phyloP scores from a whole-genome alignment of 2,329 filamentous ascomycete species.

The Aspergillus spinulosporus region DNA sequence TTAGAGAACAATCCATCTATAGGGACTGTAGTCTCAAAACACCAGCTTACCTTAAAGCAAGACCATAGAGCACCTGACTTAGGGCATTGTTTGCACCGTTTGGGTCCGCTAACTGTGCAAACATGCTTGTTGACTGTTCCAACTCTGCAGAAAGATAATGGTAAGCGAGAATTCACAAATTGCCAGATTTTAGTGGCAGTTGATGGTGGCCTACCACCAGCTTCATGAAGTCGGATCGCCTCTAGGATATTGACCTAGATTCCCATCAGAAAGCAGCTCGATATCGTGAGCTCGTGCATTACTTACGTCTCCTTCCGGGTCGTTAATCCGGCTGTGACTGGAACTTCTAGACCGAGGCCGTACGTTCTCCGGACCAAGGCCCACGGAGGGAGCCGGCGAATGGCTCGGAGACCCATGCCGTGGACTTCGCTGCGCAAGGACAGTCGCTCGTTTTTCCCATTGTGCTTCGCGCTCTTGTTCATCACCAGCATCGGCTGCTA shows the following conservation, averaged over 20 bases:
- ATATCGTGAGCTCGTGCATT: not conserved
- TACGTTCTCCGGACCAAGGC: conserved; percentile 14
- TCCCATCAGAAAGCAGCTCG: conserved; percentile 4
- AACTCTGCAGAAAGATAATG: conserved; percentile 54
- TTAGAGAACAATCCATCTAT: not conserved
- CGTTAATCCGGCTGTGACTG: conserved; percentile 34
- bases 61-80: conserved; percentile 92
- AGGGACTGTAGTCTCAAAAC: not conserved
- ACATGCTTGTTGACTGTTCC: conserved; percentile 77
- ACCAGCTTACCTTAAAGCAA: conserved; percentile 71
- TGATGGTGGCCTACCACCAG: conserved; percentile 53
- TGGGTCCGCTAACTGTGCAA: conserved; percentile 79
- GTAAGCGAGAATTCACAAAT: not conserved
- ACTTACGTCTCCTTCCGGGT: conserved; percentile 40
- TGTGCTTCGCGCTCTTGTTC: conserved; percentile 64
- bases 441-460: conserved; percentile 94
- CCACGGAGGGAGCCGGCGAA: conserved; percentile 21
- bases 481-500: conserved; percentile 54
- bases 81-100: conserved; percentile 85
- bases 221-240: conserved; percentile 91
- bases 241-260: conserved; percentile 72
- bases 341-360: conserved; percentile 33
- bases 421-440: conserved; percentile 66
- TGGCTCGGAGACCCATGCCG: conserved; percentile 43
- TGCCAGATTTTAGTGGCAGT: not conserved